phyloP scores from a whole-genome alignment of 2,329 filamentous ascomycete species.

The Scleromitrula shiraiana region DNA sequence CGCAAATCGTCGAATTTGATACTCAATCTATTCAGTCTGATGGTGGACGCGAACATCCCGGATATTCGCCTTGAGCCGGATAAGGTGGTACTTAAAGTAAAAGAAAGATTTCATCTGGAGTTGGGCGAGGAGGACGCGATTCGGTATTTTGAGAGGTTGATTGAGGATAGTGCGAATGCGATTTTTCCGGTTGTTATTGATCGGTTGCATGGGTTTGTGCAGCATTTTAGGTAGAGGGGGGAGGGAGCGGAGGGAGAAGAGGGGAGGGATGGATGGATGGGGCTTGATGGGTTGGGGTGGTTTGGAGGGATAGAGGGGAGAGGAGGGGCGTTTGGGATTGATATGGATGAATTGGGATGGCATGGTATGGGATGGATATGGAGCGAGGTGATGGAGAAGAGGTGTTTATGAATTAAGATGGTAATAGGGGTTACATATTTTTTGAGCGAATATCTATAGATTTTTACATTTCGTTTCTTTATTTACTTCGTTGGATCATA shows the following conservation, averaged over 20 bases:
- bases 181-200: conserved; percentile 93
- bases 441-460: too few relatives aligned
- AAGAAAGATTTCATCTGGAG: conserved; percentile 88
- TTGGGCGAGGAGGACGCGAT: conserved; percentile 89
- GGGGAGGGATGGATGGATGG: not conserved
- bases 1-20: conserved; percentile 87
- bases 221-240: conserved; percentile 70
- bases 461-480: too few relatives aligned
- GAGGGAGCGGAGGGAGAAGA: not conserved
- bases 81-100: conserved; percentile 89
- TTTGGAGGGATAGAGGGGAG: too few relatives aligned
- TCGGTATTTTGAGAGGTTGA: conserved; percentile 76
- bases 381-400: too few relatives aligned
- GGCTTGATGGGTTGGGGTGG: not conserved
- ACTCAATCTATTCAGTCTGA: conserved; percentile 88
- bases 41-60: conserved; percentile 96
- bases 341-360: too few relatives aligned
- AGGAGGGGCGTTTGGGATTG: too few relatives aligned
- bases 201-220: conserved; percentile 85
- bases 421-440: too few relatives aligned
- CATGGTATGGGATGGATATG: too few relatives aligned
- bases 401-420: too few relatives aligned
- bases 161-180: conserved; percentile 83
- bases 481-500: too few relatives aligned
- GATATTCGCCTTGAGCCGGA: conserved; percentile 90